Conservation (phyloP, 345 rosid genomes). For the Acer saccharum region DNA sequence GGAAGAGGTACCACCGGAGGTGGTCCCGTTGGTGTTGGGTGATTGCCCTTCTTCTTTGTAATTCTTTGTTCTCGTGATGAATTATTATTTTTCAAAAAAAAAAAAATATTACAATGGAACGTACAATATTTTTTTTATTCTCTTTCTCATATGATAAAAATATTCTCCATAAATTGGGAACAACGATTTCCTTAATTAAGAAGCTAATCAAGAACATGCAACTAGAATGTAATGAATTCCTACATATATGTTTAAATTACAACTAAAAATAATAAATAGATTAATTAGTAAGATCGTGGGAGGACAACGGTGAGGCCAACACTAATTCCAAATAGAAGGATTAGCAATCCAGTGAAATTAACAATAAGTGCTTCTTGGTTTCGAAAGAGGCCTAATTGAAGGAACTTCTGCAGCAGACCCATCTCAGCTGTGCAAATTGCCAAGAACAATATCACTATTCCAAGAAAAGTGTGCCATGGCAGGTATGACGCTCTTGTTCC, state of each 20-base stretch:
- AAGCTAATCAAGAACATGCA: not conserved
- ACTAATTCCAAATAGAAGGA: conserved; percentile 40
- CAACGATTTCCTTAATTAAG: not conserved
- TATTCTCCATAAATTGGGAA: not conserved
- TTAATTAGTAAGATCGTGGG: conserved; percentile 22
- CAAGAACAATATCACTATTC: conserved; percentile 40
- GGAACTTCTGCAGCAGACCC: conserved; percentile 39
- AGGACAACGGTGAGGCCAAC: conserved; percentile 45
- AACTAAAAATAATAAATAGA: not conserved
- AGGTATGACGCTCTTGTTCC: conserved; percentile 32
- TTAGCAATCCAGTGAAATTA: conserved; percentile 51
- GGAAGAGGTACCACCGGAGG: no score
- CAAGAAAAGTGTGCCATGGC: conserved; percentile 56
- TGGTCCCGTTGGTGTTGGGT: no score
- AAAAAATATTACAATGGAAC: no score
- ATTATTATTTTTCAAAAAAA: no score
- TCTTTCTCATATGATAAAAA: not conserved
- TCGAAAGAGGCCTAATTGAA: conserved; percentile 7
- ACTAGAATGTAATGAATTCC: not conserved
- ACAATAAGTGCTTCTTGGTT: conserved; percentile 43
- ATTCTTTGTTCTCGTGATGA: no score
- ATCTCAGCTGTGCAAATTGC: conserved; percentile 47
- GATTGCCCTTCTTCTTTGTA: no score
- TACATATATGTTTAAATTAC: not conserved
- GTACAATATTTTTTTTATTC: no score